Evolutionary conservation across 2,329 filamentous ascomycete genomes (phyloP).

Genomic region (Trichoderma guizhouense): DNA sequence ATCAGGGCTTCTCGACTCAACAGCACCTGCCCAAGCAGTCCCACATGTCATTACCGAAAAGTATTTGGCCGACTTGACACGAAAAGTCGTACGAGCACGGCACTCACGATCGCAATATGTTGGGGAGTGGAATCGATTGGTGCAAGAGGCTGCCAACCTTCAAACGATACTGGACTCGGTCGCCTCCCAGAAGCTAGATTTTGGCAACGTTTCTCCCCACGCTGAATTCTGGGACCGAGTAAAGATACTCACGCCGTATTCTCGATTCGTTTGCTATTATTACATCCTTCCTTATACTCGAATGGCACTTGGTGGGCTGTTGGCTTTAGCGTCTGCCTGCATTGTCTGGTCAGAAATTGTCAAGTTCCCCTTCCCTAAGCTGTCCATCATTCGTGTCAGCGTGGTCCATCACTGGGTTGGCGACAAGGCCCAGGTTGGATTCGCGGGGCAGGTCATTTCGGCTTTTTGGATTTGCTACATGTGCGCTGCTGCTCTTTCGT

Average conservation of each 20-base stretch:
- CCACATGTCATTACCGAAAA: slow-evolving; percentile 88
- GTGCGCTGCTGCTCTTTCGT: slow-evolving; percentile 83
- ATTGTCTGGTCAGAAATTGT: slow-evolving; percentile 94
- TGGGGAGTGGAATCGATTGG: slow-evolving; percentile 79
- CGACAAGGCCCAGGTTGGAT: slow-evolving; percentile 71
- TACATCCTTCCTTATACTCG: slow-evolving; percentile 68
- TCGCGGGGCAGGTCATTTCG: slow-evolving; percentile 80
- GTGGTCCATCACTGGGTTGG: slow-evolving; percentile 74
- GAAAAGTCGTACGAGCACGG: slow-evolving; percentile 74
- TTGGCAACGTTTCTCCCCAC: slow-evolving; percentile 57
- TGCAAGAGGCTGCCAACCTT: slow-evolving; percentile 68
- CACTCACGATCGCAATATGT: slow-evolving; percentile 81
- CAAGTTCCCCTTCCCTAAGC: slow-evolving; percentile 71
- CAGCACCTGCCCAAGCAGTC: slow-evolving; percentile 45
- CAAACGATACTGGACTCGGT: slow-evolving; percentile 83
- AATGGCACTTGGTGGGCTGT: slow-evolving; percentile 61
- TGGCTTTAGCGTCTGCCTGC: slow-evolving; percentile 72
- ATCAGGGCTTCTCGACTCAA: slow-evolving; percentile 38
- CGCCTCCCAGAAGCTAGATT: slow-evolving; percentile 75
- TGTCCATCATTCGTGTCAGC: slow-evolving; percentile 66
- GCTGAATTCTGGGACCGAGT: slow-evolving; percentile 52
- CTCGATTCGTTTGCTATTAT: slow-evolving; percentile 74
- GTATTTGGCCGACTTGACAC: slow-evolving; percentile 85
- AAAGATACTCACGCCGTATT: slow-evolving; percentile 71
- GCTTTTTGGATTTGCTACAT: slow-evolving; percentile 93